Evolutionary conservation across 2,329 filamentous ascomycete genomes (phyloP).

Genomic region (Cyclaneusma minus): DNA sequence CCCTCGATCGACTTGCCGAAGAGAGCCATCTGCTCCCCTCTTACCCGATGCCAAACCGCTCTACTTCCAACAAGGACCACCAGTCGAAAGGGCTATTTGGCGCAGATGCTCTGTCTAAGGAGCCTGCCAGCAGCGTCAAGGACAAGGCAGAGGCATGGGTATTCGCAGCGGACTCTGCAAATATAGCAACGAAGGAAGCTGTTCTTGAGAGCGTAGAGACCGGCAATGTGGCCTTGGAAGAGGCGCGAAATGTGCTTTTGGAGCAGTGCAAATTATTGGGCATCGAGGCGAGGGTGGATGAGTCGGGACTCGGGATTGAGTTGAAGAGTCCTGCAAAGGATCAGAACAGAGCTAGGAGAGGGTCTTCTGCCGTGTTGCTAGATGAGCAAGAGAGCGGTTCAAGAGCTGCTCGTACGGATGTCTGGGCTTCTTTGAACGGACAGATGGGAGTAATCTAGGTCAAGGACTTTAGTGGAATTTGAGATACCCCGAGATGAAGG

Average conservation of each 20-base stretch:
- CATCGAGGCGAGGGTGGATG: slow-evolving; percentile 2
- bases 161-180: slow-evolving; percentile 42
- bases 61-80: too few species aligned
- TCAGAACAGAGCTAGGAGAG: slow-evolving; percentile 12
- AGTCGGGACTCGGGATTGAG: too few species aligned
- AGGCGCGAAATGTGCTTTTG: slow-evolving; percentile 31
- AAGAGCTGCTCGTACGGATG: slow-evolving; percentile 20
- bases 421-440: slow-evolving; percentile 36
- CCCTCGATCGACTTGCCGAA: slow-evolving; percentile 37
- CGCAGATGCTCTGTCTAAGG: slow-evolving; percentile 28
- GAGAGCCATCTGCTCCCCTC: slow-evolving; percentile 45
- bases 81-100: slow-evolving; percentile 13
- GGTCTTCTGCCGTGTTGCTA: too few species aligned
- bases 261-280: slow-evolving; percentile 34
- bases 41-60: slow-evolving; percentile 27
- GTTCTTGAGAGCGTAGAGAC: slow-evolving; percentile 44
- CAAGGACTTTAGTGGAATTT: too few species aligned
- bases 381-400: slow-evolving; percentile 10
- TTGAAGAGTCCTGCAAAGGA: background rate
- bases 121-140: slow-evolving; percentile 21
- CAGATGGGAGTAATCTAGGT: slow-evolving; percentile 37
- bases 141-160: slow-evolving; percentile 39
- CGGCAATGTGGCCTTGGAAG: slow-evolving; percentile 38
- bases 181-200: slow-evolving; percentile 38
- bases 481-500: too few species aligned